Evolutionary conservation across 345 rosid species (phyloP).

Genomic region (Noccaea bulbosa): DNA sequence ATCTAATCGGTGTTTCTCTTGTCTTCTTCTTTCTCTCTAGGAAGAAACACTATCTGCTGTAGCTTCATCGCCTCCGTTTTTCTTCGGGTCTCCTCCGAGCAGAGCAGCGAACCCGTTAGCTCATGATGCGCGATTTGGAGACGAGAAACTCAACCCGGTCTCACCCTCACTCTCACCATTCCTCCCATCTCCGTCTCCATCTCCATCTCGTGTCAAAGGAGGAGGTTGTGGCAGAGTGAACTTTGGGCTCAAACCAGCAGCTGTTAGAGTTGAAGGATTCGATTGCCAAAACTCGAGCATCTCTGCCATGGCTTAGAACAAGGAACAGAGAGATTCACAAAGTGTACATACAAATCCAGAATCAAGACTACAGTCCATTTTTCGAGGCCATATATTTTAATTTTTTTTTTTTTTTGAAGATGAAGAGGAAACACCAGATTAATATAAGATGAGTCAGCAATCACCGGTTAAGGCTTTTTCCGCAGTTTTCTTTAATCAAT

Average conservation of each 20-base stretch:
- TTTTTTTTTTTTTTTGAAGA: conserved; percentile 22
- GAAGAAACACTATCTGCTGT: conserved; percentile 46
- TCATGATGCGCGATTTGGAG: conserved; percentile 68
- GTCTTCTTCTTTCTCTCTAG: conserved; percentile 41
- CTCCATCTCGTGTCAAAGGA: conserved; percentile 42
- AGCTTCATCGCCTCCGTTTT: conserved; percentile 70
- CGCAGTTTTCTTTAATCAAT: conserved; percentile 9
- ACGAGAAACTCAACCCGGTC: conserved; percentile 40
- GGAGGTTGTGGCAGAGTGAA: conserved; percentile 68
- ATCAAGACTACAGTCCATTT: conserved; percentile 20
- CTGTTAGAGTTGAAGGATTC: conserved; percentile 85
- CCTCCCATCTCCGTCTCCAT: conserved; percentile 44
- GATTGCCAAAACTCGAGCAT: conserved; percentile 73
- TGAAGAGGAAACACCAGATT: conserved; percentile 8
- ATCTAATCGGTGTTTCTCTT: neutral
- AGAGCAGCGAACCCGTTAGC: conserved; percentile 69
- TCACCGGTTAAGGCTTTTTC: conserved; percentile 17
- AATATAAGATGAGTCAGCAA: neutral
- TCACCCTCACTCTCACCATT: conserved; percentile 39
- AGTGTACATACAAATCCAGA: conserved; percentile 40
- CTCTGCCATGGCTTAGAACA: conserved; percentile 65
- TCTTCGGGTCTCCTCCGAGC: conserved; percentile 74
- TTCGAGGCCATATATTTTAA: conserved; percentile 31
- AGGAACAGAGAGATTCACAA: conserved; percentile 23
- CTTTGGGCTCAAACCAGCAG: conserved; percentile 60